Percentiles rank a stretch among this genome's conserved stretches.
phyloP scores from a whole-genome alignment of 2,329 filamentous ascomycete genomes.

The Stagonosporopsis cucurbitacearum region DNA sequence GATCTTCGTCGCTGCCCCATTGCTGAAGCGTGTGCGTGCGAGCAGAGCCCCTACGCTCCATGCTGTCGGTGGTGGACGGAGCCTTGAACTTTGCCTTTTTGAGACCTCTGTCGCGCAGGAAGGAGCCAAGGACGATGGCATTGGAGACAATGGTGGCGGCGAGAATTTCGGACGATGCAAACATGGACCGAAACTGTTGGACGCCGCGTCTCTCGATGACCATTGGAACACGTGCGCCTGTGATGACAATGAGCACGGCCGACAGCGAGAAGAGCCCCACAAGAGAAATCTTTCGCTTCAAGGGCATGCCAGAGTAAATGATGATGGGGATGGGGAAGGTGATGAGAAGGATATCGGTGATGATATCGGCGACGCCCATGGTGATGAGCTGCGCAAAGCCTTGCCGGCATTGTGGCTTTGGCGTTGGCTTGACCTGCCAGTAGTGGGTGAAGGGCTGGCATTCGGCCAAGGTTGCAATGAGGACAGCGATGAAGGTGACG shows the following conservation, averaged over 20 bases:
- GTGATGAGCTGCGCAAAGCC: constrained; percentile 87
- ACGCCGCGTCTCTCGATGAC: constrained; percentile 73
- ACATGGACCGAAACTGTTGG: constrained; percentile 86
- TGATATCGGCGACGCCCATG: constrained; percentile 86
- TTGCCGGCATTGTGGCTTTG: constrained; percentile 82
- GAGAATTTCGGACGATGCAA: constrained; percentile 88
- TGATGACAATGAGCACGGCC: constrained; percentile 78
- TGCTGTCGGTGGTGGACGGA: constrained; percentile 59
- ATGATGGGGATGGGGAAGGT: constrained; percentile 91
- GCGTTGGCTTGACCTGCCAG: constrained; percentile 72
- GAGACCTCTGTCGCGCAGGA: constrained; percentile 85
- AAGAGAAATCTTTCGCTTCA: constrained; percentile 80
- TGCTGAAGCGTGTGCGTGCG: constrained; percentile 70
- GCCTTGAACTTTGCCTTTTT: constrained; percentile 83
- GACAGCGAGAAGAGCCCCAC: constrained; percentile 83
- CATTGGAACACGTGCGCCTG: constrained; percentile 78
- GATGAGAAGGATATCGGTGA: constrained; percentile 87
- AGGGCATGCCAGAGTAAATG: constrained; percentile 74
- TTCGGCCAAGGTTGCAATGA: constrained; percentile 83
- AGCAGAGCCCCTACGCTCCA: constrained; percentile 64
- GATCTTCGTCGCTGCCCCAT: constrained; percentile 90
- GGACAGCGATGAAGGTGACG: constrained; percentile 78
- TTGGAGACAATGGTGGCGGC: constrained; percentile 89
- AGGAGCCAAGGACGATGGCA: constrained; percentile 87
- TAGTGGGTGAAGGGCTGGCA: constrained; percentile 69